Conservation (phyloP, 2,329 filamentous ascomycete genomes). For the Phialocephala sp. region DNA sequence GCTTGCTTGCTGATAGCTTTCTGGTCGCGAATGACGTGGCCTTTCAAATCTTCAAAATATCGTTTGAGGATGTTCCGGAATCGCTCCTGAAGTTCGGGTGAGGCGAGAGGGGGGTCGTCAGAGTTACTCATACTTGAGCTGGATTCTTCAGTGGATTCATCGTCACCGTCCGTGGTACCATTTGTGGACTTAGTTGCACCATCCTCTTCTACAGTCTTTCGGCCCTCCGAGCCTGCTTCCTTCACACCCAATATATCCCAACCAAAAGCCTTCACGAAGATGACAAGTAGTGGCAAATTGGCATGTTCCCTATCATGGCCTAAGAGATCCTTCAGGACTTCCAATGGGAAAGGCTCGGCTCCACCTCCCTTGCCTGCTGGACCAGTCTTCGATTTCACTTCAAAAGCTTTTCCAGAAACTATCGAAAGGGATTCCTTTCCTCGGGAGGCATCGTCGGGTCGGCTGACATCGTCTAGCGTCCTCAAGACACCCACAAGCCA, state of each 20-base stretch:
- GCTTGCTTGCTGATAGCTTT: slow-evolving; percentile 86
- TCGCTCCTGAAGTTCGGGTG: slow-evolving; percentile 78
- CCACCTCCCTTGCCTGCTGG: slow-evolving; percentile 66
- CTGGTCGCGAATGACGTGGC: slow-evolving; percentile 88
- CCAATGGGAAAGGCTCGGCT: slow-evolving; percentile 91
- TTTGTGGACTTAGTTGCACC: slow-evolving; percentile 62
- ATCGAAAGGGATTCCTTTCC: slow-evolving; percentile 51
- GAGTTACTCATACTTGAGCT: slow-evolving; percentile 49
- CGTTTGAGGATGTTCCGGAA: slow-evolving; percentile 85
- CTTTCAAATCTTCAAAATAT: slow-evolving; percentile 93
- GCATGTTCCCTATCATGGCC: slow-evolving; percentile 91
- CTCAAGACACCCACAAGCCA: slow-evolving; percentile 91
- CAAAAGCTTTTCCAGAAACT: slow-evolving; percentile 65
- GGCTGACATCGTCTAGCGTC: slow-evolving; percentile 73
- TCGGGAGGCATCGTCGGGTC: slow-evolving; percentile 64
- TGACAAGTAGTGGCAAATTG: slow-evolving; percentile 88
- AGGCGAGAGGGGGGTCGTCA: slow-evolving; percentile 75
- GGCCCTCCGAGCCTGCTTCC: slow-evolving; percentile 72
- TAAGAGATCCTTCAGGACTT: slow-evolving; percentile 96
- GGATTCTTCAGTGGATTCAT: slow-evolving; percentile 57
- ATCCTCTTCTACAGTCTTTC: slow-evolving; percentile 84
- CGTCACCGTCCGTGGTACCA: slow-evolving; percentile 50
- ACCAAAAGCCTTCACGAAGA: slow-evolving; percentile 94
- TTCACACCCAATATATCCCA: slow-evolving; percentile 94
- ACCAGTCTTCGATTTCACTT: slow-evolving; percentile 59